Conservation (phyloP, 371 early-diverging fungal genomes). For the Blakeslea trispora region DNA sequence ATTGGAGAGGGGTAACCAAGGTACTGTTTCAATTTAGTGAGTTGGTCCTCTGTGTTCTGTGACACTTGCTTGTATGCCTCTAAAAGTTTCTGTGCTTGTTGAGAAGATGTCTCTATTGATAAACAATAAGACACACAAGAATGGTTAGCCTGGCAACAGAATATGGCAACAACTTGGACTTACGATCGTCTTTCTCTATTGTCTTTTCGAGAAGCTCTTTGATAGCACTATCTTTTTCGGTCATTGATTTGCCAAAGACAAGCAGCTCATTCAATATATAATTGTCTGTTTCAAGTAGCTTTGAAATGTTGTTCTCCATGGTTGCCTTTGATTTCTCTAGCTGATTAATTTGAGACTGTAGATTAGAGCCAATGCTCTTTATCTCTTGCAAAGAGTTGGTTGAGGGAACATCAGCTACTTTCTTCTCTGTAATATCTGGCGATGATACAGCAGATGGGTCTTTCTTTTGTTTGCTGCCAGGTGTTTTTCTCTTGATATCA, state of each 20-base stretch:
- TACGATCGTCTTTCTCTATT: conserved; percentile 9
- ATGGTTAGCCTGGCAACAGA: too few species aligned
- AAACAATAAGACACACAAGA: too few species aligned
- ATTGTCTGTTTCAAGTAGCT: conserved; percentile 56
- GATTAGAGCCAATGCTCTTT: conserved; percentile 27
- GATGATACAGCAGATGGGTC: conserved; percentile 17
- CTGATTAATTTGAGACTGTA: conserved; percentile 52
- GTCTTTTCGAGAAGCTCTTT: conserved; percentile 56
- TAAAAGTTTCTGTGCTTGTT: conserved; percentile 21
- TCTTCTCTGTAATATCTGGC: background rate
- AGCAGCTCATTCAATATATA: conserved; percentile 59
- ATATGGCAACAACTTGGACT: too few species aligned
- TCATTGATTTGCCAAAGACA: conserved; percentile 58
- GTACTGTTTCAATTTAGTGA: conserved; percentile 16
- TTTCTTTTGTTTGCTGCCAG: conserved; percentile 31
- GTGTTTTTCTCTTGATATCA: conserved; percentile 60
- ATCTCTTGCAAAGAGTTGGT: conserved; percentile 24
- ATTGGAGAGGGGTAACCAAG: background rate
- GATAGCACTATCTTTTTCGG: conserved; percentile 64
- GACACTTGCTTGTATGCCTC: conserved; percentile 32
- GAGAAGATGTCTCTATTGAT: conserved; percentile 1
- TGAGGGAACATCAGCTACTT: background rate
- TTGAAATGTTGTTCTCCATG: conserved; percentile 38
- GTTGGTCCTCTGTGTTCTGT: conserved; percentile 21
- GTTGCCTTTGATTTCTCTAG: conserved; percentile 32